Evolutionary conservation across 2,329 filamentous ascomycete species (phyloP).

Genomic region (Aspergillus aculeatinus): DNA sequence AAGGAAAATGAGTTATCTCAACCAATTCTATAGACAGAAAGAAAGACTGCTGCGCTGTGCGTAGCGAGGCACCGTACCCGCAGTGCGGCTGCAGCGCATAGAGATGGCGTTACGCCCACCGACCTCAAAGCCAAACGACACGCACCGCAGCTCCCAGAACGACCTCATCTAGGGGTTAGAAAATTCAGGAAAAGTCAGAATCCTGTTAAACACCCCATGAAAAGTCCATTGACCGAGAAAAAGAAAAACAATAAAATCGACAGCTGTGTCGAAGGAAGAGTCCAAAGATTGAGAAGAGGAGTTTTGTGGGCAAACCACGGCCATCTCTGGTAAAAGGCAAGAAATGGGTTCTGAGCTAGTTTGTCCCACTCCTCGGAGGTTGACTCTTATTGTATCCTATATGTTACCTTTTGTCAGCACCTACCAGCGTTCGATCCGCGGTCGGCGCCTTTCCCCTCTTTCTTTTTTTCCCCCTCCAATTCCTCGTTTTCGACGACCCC

Average conservation of each 20-base stretch:
- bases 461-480: slow-evolving; percentile 14
- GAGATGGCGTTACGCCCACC: background rate
- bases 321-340: slow-evolving; percentile 80
- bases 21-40: no score
- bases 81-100: no score
- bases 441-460: background rate
- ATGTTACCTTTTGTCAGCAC: background rate
- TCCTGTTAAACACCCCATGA: background rate
- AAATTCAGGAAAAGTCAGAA: background rate
- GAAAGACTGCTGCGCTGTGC: no score
- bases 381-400: slow-evolving; percentile 4
- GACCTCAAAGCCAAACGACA: background rate
- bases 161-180: background rate
- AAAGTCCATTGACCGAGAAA: slow-evolving; percentile 14
- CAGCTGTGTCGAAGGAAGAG: slow-evolving; percentile 44
- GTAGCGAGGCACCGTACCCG: no score
- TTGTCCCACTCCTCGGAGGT: slow-evolving; percentile 64
- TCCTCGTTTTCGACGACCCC: background rate
- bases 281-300: slow-evolving; percentile 62
- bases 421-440: slow-evolving; percentile 31
- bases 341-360: slow-evolving; percentile 70
- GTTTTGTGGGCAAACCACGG: slow-evolving; percentile 63
- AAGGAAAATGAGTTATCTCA: no score
- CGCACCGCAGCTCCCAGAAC: background rate
- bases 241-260: slow-evolving; percentile 41